Evolutionary conservation across 2,329 filamentous ascomycete genomes (phyloP), one percentile per base, ranked within the genome.

Genomic region (Colletotrichum australisinense): DNA sequence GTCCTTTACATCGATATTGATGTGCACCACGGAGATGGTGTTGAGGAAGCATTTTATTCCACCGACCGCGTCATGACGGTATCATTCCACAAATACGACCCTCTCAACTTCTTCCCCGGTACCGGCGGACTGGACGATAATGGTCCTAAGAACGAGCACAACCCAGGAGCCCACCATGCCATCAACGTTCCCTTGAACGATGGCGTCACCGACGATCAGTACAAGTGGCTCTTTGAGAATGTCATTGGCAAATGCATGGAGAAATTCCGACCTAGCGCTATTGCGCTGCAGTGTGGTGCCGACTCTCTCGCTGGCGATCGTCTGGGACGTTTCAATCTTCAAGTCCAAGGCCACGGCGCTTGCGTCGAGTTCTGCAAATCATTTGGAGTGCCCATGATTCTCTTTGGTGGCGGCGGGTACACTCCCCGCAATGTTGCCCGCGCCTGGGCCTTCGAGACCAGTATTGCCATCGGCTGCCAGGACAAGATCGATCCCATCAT

Each of bases 1-100:
- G 95, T 98, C 8, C 88, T 98, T 71, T 98, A 98, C 83, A 95
- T 98, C 78, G 95, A 97, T 80, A 97, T 97, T 77, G 95, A 97
- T 80, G 94, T 97, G 1, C 95, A 97, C 80, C 95, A 97, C 76
- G 95, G 95, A 74, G 95, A 97, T 80, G 95, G 95, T 63, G 95
- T 97, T 22, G 95, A 97, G 81, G 93, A 97, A 83, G 95, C 95
- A 3, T 97, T 97, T 81, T 95, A 94, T 85, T 95, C 94, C 11
- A 95, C 94, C 26, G 94, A 97, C 80, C 91, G 95, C 69, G 95
- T 97, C 76, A 94, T 97, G 88, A 98, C 96, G 0, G 91, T 97
- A 49, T 97, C 95, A 35, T 98, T 98, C 83, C 97, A 99, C 87
- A 98, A 98, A 83, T 98, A 97, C 84, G 95, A 97, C 78, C 94